phyloP scores from a whole-genome alignment of 1,139 yeast species.

The Hemisphaericaspora subhashii region DNA sequence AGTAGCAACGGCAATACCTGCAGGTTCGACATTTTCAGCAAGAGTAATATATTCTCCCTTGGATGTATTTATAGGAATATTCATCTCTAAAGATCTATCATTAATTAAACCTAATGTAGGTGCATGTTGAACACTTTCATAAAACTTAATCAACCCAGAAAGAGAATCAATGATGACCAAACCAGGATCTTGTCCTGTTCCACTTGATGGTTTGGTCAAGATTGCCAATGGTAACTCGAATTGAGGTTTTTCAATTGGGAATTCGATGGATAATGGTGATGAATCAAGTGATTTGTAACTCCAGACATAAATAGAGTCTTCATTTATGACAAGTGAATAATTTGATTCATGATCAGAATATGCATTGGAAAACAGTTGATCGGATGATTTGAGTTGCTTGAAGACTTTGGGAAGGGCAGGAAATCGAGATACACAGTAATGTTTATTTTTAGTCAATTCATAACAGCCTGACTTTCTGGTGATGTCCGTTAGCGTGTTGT shows the following conservation, averaged over 20 bases:
- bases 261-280: conserved; percentile 57
- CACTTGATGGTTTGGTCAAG: conserved; percentile 65
- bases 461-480: conserved; percentile 2
- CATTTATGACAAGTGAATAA: conserved; percentile 56
- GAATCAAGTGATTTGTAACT: conserved; percentile 60
- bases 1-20: conserved; percentile 73
- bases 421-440: conserved; percentile 60
- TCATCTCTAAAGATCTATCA: conserved; percentile 38
- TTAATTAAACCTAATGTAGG: conserved; percentile 64
- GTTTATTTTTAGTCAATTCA: conserved; percentile 61
- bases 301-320: conserved; percentile 65
- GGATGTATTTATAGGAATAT: conserved; percentile 34
- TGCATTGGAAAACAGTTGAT: conserved; percentile 37
- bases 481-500: neutral
- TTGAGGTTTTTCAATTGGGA: conserved; percentile 28
- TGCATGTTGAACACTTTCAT: conserved; percentile 68
- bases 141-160: conserved; percentile 58
- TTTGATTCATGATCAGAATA: conserved; percentile 53
- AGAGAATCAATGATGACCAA: conserved; percentile 57
- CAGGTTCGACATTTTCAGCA: conserved; percentile 68
- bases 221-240: conserved; percentile 52
- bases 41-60: conserved; percentile 58
- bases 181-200: conserved; percentile 63
- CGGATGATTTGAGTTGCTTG: conserved; percentile 4
- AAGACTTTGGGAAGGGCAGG: conserved; percentile 57